phyloP scores from a whole-genome alignment of 2,329 filamentous ascomycete genomes.

The Calycina herbarum region DNA sequence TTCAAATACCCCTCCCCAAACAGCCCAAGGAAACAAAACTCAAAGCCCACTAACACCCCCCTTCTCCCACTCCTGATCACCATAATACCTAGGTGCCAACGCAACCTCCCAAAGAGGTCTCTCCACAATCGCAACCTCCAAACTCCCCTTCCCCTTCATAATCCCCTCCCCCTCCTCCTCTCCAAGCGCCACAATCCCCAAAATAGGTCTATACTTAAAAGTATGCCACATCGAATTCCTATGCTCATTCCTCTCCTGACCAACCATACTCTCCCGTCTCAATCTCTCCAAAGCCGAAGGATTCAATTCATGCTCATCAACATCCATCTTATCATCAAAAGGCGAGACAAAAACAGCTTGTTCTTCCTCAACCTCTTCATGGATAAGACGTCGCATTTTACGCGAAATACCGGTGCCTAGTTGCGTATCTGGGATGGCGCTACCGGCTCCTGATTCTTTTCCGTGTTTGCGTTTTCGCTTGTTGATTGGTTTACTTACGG shows the following conservation, averaged over 20 bases:
- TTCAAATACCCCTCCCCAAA: neutral
- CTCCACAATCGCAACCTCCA: slow-evolving; percentile 88
- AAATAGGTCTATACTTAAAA: slow-evolving; percentile 90
- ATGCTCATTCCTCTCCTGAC: slow-evolving; percentile 15
- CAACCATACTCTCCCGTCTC: slow-evolving; percentile 21
- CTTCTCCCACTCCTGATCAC: slow-evolving; percentile 53
- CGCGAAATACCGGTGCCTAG: slow-evolving; percentile 40
- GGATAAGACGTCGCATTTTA: slow-evolving; percentile 41
- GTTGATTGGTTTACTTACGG: slow-evolving; percentile 35
- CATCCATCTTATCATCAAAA: slow-evolving; percentile 39
- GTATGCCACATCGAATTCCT: slow-evolving; percentile 64
- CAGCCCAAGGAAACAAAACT: neutral
- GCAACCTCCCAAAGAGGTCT: slow-evolving; percentile 82
- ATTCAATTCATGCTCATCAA: slow-evolving; percentile 39
- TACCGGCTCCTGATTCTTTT: slow-evolving; percentile 53
- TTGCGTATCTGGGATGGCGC: slow-evolving; percentile 44
- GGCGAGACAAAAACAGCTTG: slow-evolving; percentile 40
- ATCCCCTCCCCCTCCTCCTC: slow-evolving; percentile 20
- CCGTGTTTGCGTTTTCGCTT: slow-evolving; percentile 32
- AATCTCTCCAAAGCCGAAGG: slow-evolving; percentile 20
- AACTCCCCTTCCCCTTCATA: slow-evolving; percentile 33
- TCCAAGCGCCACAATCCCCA: slow-evolving; percentile 62
- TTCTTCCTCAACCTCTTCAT: slow-evolving; percentile 43
- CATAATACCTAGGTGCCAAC: slow-evolving; percentile 69
- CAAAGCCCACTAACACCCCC: slow-evolving; percentile 11